phyloP scores from a whole-genome alignment of 2,329 filamentous ascomycete genomes.

The Alternaria sp. region DNA sequence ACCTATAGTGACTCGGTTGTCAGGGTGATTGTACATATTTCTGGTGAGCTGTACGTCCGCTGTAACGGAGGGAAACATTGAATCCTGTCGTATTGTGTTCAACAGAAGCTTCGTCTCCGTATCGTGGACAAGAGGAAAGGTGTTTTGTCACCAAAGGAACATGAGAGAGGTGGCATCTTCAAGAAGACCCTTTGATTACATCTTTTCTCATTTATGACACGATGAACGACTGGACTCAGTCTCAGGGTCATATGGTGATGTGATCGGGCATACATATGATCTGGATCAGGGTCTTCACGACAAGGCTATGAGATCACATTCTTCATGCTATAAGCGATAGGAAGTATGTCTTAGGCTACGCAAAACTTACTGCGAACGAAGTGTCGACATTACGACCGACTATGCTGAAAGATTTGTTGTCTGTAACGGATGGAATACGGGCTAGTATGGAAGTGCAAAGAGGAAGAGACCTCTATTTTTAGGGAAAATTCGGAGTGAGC shows the following conservation, averaged over 20 bases:
- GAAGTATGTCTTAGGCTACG: neutral
- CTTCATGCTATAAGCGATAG: neutral
- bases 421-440: fast-evolving
- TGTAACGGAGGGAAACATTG: neutral
- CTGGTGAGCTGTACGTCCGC: neutral
- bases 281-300: neutral
- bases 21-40: neutral
- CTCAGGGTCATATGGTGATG: neutral
- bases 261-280: neutral
- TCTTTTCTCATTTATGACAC: neutral
- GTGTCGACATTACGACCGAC: neutral
- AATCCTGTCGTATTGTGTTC: neutral
- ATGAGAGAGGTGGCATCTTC: neutral
- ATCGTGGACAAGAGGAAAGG: neutral
- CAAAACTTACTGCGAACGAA: neutral
- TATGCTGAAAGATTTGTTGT: too few relatives aligned
- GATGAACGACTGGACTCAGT: neutral
- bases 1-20: neutral
- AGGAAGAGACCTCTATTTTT: too few relatives aligned
- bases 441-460: too few relatives aligned
- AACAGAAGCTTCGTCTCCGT: neutral
- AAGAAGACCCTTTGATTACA: neutral
- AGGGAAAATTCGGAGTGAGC: too few relatives aligned
- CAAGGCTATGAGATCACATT: neutral
- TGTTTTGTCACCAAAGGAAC: neutral